phyloP scores from a whole-genome alignment of 2,329 filamentous ascomycete species.

The Phialocephala sp. region DNA sequence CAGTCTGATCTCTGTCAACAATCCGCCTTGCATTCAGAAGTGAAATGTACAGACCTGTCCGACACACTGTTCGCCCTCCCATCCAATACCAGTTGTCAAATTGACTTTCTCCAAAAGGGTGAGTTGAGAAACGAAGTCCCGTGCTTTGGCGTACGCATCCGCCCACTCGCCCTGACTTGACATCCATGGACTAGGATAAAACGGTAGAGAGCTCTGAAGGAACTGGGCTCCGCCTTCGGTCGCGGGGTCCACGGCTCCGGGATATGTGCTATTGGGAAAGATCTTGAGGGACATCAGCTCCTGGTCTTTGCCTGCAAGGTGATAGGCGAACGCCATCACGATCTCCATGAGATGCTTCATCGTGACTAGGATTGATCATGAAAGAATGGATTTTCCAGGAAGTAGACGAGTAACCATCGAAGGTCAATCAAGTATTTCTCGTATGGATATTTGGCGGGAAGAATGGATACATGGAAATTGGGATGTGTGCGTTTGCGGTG shows the following conservation, averaged over 20 bases:
- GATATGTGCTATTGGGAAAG: slow-evolving; percentile 16
- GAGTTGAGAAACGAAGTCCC: slow-evolving; percentile 72
- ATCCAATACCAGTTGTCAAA: slow-evolving; percentile 78
- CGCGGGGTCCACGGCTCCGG: slow-evolving; percentile 3
- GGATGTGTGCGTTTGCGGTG: not conserved
- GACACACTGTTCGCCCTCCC: slow-evolving; percentile 38
- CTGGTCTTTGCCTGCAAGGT: slow-evolving; percentile 16
- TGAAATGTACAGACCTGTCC: slow-evolving; percentile 34
- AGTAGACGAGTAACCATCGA: no score
- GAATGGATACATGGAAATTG: not conserved
- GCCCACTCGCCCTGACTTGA: slow-evolving; percentile 56
- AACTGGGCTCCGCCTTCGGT: not conserved
- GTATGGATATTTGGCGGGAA: not conserved
- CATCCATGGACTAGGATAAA: slow-evolving; percentile 42
- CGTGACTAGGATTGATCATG: slow-evolving; percentile 5
- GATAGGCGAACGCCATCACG: slow-evolving; percentile 17
- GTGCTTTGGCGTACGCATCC: slow-evolving; percentile 74
- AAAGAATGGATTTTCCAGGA: not conserved
- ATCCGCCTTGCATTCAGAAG: not conserved
- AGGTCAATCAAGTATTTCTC: not conserved
- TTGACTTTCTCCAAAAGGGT: slow-evolving; percentile 89
- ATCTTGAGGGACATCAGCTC: slow-evolving; percentile 7
- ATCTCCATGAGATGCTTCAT: slow-evolving; percentile 20
- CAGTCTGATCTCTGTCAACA: slow-evolving; percentile 32
- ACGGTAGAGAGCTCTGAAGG: slow-evolving; percentile 25